phyloP scores from a whole-genome alignment of 2,329 filamentous ascomycete genomes.

The Aspergillus tubingensis region DNA sequence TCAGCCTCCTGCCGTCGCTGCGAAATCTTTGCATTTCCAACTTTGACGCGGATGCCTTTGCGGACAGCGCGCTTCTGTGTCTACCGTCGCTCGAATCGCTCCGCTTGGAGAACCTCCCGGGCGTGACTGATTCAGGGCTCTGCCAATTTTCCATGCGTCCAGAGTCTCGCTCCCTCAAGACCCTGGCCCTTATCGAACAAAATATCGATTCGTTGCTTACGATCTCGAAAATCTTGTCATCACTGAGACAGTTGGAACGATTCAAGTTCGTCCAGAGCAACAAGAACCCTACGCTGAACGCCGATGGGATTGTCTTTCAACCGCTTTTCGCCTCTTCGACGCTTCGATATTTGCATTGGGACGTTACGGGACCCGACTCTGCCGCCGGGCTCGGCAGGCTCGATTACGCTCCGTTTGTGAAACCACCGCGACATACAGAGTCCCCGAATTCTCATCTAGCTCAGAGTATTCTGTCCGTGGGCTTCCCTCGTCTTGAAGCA shows the following conservation, averaged over 20 bases:
- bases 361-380: constrained; percentile 46
- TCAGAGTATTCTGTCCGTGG: constrained; percentile 45
- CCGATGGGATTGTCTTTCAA: constrained; percentile 47
- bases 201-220: constrained; percentile 55
- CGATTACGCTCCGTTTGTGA: constrained; percentile 41
- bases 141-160: constrained; percentile 52
- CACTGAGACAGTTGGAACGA: constrained; percentile 47
- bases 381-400: constrained; percentile 39
- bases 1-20: constrained; percentile 55
- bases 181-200: constrained; percentile 55
- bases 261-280: constrained; percentile 57
- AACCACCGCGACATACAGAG: constrained; percentile 34
- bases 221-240: constrained; percentile 55
- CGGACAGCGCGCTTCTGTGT: constrained; percentile 56
- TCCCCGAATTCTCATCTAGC: constrained; percentile 47
- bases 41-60: constrained; percentile 57
- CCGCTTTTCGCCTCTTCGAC: constrained; percentile 52
- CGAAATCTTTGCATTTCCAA: constrained; percentile 57
- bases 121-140: constrained; percentile 59
- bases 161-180: constrained; percentile 48
- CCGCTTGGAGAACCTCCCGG: constrained; percentile 57
- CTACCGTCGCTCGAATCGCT: constrained; percentile 56
- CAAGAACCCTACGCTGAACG: constrained; percentile 48
- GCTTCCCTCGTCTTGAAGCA: constrained; percentile 44
- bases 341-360: constrained; percentile 60